Evolutionary conservation across 1,139 yeast genomes (phyloP).

Genomic region (Lodderomyces metapsilosis): DNA sequence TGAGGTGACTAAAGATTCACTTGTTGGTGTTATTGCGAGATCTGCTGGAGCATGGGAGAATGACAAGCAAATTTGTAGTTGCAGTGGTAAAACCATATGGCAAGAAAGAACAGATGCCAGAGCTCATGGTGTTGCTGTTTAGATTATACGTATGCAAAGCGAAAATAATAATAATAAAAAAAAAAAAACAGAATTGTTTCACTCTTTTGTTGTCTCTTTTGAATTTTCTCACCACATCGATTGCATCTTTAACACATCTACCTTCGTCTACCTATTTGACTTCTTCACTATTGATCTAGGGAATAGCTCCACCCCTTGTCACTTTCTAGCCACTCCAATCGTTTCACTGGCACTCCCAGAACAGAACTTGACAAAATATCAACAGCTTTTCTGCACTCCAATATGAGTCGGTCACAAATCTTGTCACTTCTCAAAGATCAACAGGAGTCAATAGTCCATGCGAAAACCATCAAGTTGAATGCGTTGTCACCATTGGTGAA

Average conservation of each 20-base stretch:
- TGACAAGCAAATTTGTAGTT: conserved; percentile 87
- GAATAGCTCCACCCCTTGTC: too few species aligned
- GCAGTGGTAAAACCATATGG: conserved; percentile 96
- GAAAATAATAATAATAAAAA: too few species aligned
- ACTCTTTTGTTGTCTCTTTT: too few species aligned
- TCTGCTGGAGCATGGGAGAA: conserved; percentile 98
- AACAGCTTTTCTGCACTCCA: background rate
- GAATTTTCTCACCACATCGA: too few species aligned
- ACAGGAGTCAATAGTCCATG: conserved; percentile 21
- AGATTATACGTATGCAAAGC: conserved; percentile 3
- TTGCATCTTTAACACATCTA: too few species aligned
- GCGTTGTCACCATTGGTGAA: conserved; percentile 10
- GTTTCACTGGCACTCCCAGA: too few species aligned
- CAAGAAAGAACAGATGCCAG: conserved; percentile 82
- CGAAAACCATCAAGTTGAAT: conserved; percentile 23
- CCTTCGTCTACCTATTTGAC: too few species aligned
- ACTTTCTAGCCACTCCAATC: too few species aligned
- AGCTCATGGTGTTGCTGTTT: conserved; percentile 45
- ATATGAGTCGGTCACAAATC: conserved; percentile 6
- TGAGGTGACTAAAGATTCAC: conserved; percentile 41
- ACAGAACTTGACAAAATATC: too few species aligned
- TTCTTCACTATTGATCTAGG: too few species aligned
- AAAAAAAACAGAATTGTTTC: too few species aligned
- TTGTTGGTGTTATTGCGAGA: conserved; percentile 89
- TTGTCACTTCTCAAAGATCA: conserved; percentile 22